Percentiles rank a stretch among this genome's conserved stretches.
These are phyloP conservation scores for Penicillium canescens DNA, from an alignment of 495 filamentous ascomycete species.

Conservation along the genomic window DNA sequence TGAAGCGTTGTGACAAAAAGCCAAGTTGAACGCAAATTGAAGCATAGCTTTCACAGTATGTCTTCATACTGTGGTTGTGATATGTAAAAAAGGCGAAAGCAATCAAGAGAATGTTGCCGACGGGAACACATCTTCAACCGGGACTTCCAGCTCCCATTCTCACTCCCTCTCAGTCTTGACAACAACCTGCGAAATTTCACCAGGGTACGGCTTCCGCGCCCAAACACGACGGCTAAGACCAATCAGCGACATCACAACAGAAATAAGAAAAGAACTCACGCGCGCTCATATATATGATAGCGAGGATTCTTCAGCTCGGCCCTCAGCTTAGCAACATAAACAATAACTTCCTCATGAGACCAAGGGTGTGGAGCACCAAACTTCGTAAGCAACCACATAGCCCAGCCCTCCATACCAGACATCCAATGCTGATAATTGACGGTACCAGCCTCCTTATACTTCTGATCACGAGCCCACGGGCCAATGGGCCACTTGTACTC, in stretches of 20 bases:
- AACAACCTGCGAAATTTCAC: slow-evolving; percentile 58
- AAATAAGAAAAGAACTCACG: slow-evolving; percentile 1
- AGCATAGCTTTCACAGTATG: no score
- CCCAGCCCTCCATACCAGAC: slow-evolving; percentile 25
- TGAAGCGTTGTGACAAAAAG: no score
- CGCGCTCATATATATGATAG: slow-evolving; percentile 19
- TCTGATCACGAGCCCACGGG: slow-evolving; percentile 23
- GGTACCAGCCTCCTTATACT: slow-evolving; percentile 20
- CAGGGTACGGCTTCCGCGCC: slow-evolving; percentile 42
- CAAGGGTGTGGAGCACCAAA: slow-evolving; percentile 22
- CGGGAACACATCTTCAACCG: no score
- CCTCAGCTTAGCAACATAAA: slow-evolving; percentile 21
- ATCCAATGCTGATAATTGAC: slow-evolving; percentile 24
- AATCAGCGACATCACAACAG: background rate
- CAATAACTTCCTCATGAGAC: slow-evolving; percentile 24
- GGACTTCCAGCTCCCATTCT: no score
- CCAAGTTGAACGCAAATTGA: no score
- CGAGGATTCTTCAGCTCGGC: slow-evolving; percentile 23
- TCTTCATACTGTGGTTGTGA: no score
- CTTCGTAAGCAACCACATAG: slow-evolving; percentile 28
- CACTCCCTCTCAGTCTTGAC: background rate
- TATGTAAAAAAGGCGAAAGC: no score
- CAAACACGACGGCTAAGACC: slow-evolving; percentile 10
- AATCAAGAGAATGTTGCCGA: no score
- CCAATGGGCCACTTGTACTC: slow-evolving; percentile 25